Conservation (phyloP, 23 red algal genomes). For the Gracilaria caudata region DNA sequence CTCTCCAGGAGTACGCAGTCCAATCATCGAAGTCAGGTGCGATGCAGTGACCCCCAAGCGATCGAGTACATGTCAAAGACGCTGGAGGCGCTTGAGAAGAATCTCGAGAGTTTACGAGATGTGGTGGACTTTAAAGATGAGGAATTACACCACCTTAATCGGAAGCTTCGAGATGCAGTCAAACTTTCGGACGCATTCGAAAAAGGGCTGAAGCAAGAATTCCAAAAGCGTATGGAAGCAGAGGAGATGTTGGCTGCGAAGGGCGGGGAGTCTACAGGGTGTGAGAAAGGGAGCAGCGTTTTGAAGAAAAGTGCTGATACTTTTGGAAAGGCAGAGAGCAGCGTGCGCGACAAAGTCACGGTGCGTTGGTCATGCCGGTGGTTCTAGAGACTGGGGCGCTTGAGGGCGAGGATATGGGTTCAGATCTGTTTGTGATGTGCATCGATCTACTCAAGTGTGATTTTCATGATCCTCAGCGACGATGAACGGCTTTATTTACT, state of each 20-base stretch:
- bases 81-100: background rate
- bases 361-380: background rate
- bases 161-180: background rate
- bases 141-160: background rate
- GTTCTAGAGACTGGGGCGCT: no score
- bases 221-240: background rate
- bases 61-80: background rate
- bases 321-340: background rate
- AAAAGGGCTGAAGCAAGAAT: background rate
- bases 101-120: background rate
- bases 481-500: no score
- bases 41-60: background rate
- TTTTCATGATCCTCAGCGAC: no score
- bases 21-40: background rate
- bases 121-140: background rate
- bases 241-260: background rate
- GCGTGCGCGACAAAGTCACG: background rate
- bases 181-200: constrained; percentile 16
- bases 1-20: background rate
- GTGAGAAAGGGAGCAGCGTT: background rate
- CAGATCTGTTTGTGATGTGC: no score
- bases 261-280: no score
- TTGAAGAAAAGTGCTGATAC: background rate
- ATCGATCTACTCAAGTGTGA: no score
- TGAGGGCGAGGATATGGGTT: no score